phyloP scores from a whole-genome alignment of 176 grass and related monocot genomes.

The Ensete ventricosum region DNA sequence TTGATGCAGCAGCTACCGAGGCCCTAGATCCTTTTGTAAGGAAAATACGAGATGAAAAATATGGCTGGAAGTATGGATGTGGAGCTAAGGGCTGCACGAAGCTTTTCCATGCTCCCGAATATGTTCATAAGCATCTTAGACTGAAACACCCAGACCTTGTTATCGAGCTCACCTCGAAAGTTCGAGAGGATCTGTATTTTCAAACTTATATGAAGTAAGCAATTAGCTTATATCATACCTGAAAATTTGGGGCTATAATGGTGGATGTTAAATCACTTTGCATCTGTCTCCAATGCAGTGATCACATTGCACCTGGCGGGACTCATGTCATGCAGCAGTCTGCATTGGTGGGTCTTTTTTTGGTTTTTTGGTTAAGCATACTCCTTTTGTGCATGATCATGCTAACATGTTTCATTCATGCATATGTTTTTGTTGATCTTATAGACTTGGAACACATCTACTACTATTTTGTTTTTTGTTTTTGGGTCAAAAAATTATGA shows the following conservation, averaged over 20 bases:
- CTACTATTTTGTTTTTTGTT: background rate
- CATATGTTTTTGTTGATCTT: too few relatives aligned
- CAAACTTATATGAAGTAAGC: constrained; percentile 98
- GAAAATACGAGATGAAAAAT: constrained; percentile 99
- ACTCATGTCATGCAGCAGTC: constrained; percentile 94
- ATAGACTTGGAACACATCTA: background rate
- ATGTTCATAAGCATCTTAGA: constrained; percentile 95
- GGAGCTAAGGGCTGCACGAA: constrained; percentile 95
- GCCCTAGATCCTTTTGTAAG: constrained; percentile 73
- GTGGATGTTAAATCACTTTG: background rate
- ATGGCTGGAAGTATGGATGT: constrained; percentile 99
- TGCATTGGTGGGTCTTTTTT: constrained; percentile 47
- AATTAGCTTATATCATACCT: background rate
- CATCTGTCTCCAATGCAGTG: constrained; percentile 44
- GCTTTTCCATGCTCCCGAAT: constrained; percentile 96
- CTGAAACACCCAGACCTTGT: constrained; percentile 90
- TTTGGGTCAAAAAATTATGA: background rate
- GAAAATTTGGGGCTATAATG: background rate
- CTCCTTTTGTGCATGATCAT: background rate
- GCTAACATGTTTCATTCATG: too few relatives aligned
- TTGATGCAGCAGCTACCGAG: constrained; percentile 79
- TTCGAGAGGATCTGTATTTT: constrained; percentile 88
- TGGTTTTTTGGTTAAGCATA: background rate
- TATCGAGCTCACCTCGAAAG: constrained; percentile 80
- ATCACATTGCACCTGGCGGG: constrained; percentile 90